Base-by-base conservation (phyloP, 768 basidiomycete species). In the Mrakia gelida region DNA sequence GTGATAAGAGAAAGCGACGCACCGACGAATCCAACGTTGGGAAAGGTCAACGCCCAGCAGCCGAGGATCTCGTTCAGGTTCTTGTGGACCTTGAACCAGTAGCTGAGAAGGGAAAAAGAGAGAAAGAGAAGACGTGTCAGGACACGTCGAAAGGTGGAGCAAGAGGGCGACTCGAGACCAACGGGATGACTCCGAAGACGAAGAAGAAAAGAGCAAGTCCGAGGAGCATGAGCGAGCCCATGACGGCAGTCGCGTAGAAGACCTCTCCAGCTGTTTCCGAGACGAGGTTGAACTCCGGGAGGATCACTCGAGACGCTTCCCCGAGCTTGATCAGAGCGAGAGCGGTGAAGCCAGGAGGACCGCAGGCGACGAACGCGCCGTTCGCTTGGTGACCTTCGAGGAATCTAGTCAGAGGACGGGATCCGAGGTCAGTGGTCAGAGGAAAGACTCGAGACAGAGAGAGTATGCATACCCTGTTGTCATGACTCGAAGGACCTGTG, bases 11-110 rank as follows among this genome's bases (percentile, higher is more conserved):
- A 30, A 61, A 9, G 15, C 16, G 59, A 61, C 59, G 1, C 26
- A 61, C 59, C 59, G 38, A 73, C 56, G 72, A 73, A 73, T 0
- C 72, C 72, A 28, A 73, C 72, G 34, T 73, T 73, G 8, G 72
- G 49, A 28, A 54, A 73, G 7, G 72, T 73, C 21, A 73, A n/a
- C 7, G 72, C 72, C 72, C 72, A 73, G 54, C 72, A 73, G 7
- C 72, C 72, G 21, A 73, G 72, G 54, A 73, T 73, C 54, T 73
- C 72, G 54, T 59, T 73, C 16, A 73, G 59, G 38, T 73, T 54
- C 72, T 73, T 73, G 38, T 73, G 72, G n/a, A 73, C 72, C 54
- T 73, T 73, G 72, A 73, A 73, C 72, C 72, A 73, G 54, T 73
- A 73, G 7, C 41, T 43, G 5, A 11, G 41, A 43, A 43, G 41